Conservation (phyloP, 345 rosid species). For the Hibiscus tridactylites region DNA sequence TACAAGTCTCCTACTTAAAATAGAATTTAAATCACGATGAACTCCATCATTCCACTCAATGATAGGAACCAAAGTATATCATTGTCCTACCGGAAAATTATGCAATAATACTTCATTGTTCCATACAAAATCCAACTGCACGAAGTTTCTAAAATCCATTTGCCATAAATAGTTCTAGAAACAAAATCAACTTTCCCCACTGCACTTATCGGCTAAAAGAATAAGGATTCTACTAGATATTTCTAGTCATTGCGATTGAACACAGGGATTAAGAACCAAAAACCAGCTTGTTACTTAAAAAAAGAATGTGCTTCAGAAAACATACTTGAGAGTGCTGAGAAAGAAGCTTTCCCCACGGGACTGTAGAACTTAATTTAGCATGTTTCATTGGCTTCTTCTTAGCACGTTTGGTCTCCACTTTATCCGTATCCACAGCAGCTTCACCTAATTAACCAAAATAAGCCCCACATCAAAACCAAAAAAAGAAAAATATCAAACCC, state of each 20-base stretch:
- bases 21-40: too few relatives aligned
- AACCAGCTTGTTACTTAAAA: not conserved
- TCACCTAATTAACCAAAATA: constrained; percentile 33
- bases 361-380: constrained; percentile 20
- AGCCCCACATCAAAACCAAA: not conserved
- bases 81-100: too few relatives aligned
- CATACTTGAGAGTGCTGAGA: constrained; percentile 76
- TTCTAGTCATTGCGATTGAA: not conserved
- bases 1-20: too few relatives aligned
- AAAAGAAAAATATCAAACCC: not conserved
- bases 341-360: constrained; percentile 86
- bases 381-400: constrained; percentile 33
- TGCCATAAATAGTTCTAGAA: too few relatives aligned
- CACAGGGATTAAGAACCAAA: not conserved
- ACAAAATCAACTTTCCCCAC: too few relatives aligned
- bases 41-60: too few relatives aligned
- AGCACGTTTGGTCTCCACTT: constrained; percentile 29
- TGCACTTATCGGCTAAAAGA: not conserved
- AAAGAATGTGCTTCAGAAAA: not conserved
- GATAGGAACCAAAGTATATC: too few relatives aligned
- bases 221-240: not conserved
- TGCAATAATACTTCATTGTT: too few relatives aligned
- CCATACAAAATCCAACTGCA: too few relatives aligned
- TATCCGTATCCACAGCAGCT: constrained; percentile 29
- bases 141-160: too few relatives aligned